phyloP scores from a whole-genome alignment of 2,329 filamentous ascomycete genomes.

The Alternaria atra region DNA sequence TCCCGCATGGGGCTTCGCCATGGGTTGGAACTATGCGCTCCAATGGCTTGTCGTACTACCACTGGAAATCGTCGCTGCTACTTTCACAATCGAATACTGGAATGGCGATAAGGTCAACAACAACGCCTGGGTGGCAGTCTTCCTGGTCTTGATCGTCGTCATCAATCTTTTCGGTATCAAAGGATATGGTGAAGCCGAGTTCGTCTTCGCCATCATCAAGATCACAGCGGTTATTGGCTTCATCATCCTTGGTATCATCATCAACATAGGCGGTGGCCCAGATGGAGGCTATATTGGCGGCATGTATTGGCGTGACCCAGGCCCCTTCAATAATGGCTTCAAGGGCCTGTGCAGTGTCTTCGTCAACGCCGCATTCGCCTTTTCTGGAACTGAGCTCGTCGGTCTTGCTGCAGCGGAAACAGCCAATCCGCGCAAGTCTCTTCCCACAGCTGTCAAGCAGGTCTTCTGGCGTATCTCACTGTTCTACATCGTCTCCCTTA shows the following conservation, averaged over 20 bases:
- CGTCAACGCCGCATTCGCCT: slow-evolving; percentile 78
- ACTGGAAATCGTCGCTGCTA: slow-evolving; percentile 85
- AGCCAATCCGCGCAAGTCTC: slow-evolving; percentile 79
- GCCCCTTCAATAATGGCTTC: slow-evolving; percentile 85
- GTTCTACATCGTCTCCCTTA: slow-evolving; percentile 87
- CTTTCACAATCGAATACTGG: slow-evolving; percentile 87
- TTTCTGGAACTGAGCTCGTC: slow-evolving; percentile 79
- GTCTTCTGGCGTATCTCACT: slow-evolving; percentile 82
- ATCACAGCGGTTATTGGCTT: slow-evolving; percentile 86
- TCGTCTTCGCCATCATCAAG: slow-evolving; percentile 86
- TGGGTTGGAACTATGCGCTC: slow-evolving; percentile 94
- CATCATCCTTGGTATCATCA: slow-evolving; percentile 85
- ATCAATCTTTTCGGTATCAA: slow-evolving; percentile 77
- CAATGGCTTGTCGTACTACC: slow-evolving; percentile 88
- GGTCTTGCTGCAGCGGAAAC: slow-evolving; percentile 82
- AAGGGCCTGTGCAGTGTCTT: slow-evolving; percentile 83
- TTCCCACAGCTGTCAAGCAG: slow-evolving; percentile 91
- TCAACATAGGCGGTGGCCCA: slow-evolving; percentile 77
- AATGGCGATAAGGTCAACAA: slow-evolving; percentile 59
- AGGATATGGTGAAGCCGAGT: slow-evolving; percentile 90
- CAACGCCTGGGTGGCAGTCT: slow-evolving; percentile 80
- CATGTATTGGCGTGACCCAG: slow-evolving; percentile 77
- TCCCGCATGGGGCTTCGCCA: slow-evolving; percentile 92
- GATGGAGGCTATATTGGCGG: slow-evolving; percentile 79
- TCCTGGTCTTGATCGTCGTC: slow-evolving; percentile 75